Evolutionary conservation across 805 yeast species (phyloP).

Genomic region (Starmerella powellii): DNA sequence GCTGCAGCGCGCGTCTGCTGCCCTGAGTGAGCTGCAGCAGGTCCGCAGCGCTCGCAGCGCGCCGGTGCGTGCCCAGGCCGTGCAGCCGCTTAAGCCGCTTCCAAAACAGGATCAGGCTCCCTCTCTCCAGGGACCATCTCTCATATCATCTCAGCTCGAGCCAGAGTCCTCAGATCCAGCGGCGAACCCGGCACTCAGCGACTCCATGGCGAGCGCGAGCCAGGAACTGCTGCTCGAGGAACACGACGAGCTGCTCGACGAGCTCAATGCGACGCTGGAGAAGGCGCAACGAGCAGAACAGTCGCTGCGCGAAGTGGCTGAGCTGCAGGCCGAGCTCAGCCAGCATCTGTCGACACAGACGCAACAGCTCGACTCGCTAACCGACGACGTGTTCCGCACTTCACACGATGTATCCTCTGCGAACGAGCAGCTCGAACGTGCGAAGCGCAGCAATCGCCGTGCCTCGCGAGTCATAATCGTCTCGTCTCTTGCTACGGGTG

Average conservation of each 20-base stretch:
- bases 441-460: conserved; percentile 51
- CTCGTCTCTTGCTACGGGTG: conserved; percentile 44
- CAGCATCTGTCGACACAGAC: conserved; percentile 63
- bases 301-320: conserved; percentile 48
- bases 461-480: conserved; percentile 47
- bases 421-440: conserved; percentile 54
- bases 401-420: conserved; percentile 57
- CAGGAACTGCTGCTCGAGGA: conserved; percentile 30
- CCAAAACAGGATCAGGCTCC: not conserved
- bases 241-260: conserved; percentile 30
- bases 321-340: conserved; percentile 61
- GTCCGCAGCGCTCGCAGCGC: conserved; percentile 19
- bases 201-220: no score
- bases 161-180: not conserved
- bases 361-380: conserved; percentile 49
- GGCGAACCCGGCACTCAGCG: conserved; percentile 11
- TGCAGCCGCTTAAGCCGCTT: not conserved
- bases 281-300: conserved; percentile 32
- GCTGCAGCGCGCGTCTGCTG: conserved; percentile 26
- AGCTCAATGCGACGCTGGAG: conserved; percentile 28
- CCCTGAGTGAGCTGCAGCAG: conserved; percentile 30
- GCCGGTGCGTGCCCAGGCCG: not conserved
- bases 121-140: no score
- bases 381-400: conserved; percentile 57
- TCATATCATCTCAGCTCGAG: not conserved